These are phyloP conservation scores for Solanum gracilifrons DNA, from an alignment of 257 asterid species.

Conservation along the genomic window DNA sequence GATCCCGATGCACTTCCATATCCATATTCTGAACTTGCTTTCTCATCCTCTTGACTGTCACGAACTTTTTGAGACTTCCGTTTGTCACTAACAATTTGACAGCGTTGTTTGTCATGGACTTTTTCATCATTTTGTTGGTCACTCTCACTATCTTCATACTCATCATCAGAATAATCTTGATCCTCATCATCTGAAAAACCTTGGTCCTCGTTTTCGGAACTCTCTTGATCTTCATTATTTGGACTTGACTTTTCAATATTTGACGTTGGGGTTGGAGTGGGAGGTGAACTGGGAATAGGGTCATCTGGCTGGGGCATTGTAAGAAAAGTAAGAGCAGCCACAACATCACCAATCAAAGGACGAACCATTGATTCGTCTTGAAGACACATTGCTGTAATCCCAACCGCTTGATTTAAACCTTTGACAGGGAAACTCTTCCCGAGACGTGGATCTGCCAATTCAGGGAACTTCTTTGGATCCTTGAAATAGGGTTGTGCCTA, in stretches of 20 bases:
- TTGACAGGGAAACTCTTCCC: slow-evolving; percentile 22
- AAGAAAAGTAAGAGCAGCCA: slow-evolving; percentile 58
- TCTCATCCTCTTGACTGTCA: not conserved
- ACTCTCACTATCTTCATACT: not conserved
- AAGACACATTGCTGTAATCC: slow-evolving; percentile 77
- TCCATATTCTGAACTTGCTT: not conserved
- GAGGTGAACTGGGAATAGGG: slow-evolving; percentile 21
- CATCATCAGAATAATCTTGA: not conserved
- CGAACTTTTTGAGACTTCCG: not conserved
- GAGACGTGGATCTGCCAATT: slow-evolving; percentile 64
- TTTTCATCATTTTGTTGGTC: not conserved
- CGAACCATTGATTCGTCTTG: slow-evolving; percentile 70
- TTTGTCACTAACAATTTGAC: not conserved
- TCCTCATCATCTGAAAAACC: slow-evolving; percentile 7
- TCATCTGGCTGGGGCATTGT: slow-evolving; percentile 44
- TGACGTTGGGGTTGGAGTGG: slow-evolving; percentile 10
- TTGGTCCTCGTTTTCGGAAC: slow-evolving; percentile 12
- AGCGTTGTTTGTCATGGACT: not conserved
- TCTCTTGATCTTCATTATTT: not conserved
- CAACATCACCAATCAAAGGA: slow-evolving; percentile 56
- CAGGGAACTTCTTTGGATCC: slow-evolving; percentile 50
- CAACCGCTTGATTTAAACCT: slow-evolving; percentile 67
- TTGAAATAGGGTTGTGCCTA: slow-evolving; percentile 57
- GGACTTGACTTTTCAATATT: not conserved
- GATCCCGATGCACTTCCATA: not conserved